Evolutionary conservation across 1,139 yeast genomes (phyloP), one percentile per base, ranked within the genome.

Genomic region (Lipomyces yarrowii): DNA sequence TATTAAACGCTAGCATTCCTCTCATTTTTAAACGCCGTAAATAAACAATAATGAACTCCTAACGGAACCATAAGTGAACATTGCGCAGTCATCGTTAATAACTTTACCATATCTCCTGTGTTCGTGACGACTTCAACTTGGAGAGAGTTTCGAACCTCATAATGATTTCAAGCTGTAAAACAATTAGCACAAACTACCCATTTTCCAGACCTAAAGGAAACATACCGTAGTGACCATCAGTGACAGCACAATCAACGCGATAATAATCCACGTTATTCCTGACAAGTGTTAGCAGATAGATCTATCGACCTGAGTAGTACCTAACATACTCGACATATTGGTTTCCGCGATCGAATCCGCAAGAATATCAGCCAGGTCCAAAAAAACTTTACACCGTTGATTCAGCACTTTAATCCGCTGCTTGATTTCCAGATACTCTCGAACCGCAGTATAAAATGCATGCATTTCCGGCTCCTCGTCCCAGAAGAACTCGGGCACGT

Each of bases 401-500:
- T 94, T 94, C 63, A 94, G 82, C 4, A 94, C 97, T 74, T 91
- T 92, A 18, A 93, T 97, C 67, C 99, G 81, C 77, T 91, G 97
- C 74, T 93, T 98, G 70, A 94, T 92, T 77, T 94, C 99, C 68
- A 94, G 81, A 74, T 94, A 94, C 72, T 94, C 98, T 66, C 98
- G 80, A 66, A 93, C 89, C 0, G 98, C 98, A 52, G 85, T 83
- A 77, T 94, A 94, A 60, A 94, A 80, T 1, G 98, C 98, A 76
- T 93, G 96, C 70, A 94, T 83, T 51, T 97, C 93, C 2, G 99
- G 99, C 77, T 94, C 99, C 69, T 89, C 86, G 33, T 94, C 90
- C 99, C 99, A 94, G 77, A 94, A 94, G 74, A 91, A 92, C 67
- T 91, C 97, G 0, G 99, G 99, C 0, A 97, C 92, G 74, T 94